These are phyloP conservation scores for Rhynchospora tenuis DNA, from an alignment of 176 grass and related monocot species.

Conservation along the genomic window DNA sequence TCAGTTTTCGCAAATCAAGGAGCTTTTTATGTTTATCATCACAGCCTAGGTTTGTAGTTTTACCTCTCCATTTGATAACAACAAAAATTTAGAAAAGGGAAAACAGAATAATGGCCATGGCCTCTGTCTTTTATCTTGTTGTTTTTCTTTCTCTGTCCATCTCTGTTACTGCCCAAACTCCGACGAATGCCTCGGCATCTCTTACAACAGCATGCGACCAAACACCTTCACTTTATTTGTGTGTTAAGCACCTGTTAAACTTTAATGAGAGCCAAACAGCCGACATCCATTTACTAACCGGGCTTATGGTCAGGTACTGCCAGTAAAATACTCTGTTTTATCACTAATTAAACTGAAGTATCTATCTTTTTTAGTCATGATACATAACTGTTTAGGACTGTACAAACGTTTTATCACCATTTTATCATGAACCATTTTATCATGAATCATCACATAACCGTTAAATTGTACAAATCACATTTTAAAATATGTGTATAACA, in stretches of 20 bases:
- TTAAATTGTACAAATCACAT: no score
- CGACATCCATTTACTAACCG: constrained; percentile 28
- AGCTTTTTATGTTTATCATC: constrained; percentile 1
- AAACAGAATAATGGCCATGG: constrained; percentile 26
- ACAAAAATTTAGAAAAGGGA: neutral
- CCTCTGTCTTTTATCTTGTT: neutral
- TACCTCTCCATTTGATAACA: constrained; percentile 5
- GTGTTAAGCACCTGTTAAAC: constrained; percentile 25
- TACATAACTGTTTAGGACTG: no score
- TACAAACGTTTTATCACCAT: no score
- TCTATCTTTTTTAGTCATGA: no score
- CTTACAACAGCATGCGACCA: constrained; percentile 39
- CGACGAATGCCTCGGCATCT: neutral
- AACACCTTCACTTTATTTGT: constrained; percentile 32
- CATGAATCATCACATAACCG: no score
- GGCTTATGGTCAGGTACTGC: constrained; percentile 36
- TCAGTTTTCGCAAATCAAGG: neutral
- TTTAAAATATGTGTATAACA: no score
- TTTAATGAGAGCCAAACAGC: constrained; percentile 28
- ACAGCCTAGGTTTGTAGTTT: neutral
- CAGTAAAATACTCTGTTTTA: no score
- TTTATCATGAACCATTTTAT: no score
- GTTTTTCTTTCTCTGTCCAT: constrained; percentile 23
- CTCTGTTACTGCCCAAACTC: neutral
- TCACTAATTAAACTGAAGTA: no score